Conservation (phyloP, 164 flowering plant genomes). For the Chimonanthus salicifolius region DNA sequence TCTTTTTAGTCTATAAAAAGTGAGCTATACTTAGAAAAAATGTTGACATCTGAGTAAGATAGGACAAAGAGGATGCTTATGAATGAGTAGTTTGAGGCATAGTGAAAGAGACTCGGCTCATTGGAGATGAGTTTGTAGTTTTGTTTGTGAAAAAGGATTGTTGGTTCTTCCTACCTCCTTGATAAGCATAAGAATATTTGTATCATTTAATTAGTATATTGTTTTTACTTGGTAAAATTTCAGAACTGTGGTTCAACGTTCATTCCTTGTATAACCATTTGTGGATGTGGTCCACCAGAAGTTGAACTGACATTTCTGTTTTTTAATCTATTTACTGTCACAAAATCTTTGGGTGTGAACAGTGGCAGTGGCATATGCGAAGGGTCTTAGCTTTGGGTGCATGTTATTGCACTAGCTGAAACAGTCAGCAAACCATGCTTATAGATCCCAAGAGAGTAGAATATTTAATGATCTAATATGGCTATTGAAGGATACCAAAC, state of each 20-base stretch:
- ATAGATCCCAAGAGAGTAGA: neutral
- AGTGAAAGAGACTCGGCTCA: neutral
- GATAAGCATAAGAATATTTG: neutral
- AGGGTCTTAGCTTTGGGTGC: neutral
- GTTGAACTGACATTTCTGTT: neutral
- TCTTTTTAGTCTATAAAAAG: neutral
- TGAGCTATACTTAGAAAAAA: neutral
- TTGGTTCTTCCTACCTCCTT: neutral
- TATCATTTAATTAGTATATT: neutral
- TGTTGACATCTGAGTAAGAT: neutral
- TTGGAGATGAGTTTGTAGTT: constrained; percentile 1
- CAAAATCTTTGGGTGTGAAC: neutral
- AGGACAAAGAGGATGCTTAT: neutral
- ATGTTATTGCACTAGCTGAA: neutral
- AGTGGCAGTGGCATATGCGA: neutral
- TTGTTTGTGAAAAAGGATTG: neutral
- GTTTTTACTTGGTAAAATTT: neutral
- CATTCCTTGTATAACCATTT: neutral
- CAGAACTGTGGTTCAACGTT: neutral
- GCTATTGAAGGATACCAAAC: neutral
- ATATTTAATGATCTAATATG: neutral
- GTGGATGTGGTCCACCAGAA: neutral
- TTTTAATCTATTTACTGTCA: neutral
- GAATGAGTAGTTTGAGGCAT: neutral
- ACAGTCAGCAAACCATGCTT: neutral